Base-by-base conservation (phyloP, 257 asterid genomes). In the Orobanche coerulescens region DNA sequence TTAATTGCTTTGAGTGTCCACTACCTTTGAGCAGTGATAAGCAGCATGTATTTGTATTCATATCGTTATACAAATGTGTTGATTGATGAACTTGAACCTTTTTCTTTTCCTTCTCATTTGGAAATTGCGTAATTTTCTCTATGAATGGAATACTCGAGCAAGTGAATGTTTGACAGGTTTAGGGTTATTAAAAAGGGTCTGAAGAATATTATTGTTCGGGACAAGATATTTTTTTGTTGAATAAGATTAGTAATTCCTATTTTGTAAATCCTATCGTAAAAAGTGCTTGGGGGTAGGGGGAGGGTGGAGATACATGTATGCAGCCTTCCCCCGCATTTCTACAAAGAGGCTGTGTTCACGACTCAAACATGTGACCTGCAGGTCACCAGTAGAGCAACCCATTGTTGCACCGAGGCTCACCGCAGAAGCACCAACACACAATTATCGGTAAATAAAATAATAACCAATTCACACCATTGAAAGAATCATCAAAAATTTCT, bases 361-460 rank as follows among this genome's bases (percentile, higher is more conserved):
- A n/a, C n/a, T n/a, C n/a, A n/a, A n/a, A n/a, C n/a, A n/a, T n/a
- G n/a, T n/a, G n/a, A n/a, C n/a, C n/a, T n/a, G n/a, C n/a, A n/a
- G n/a, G n/a, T n/a, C n/a, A n/a, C n/a, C n/a, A n/a, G n/a, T n/a
- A n/a, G n/a, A n/a, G n/a, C n/a, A n/a, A n/a, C n/a, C n/a, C n/a
- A n/a, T n/a, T n/a, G n/a, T n/a, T n/a, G n/a, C 47, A 20, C 6
- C 31, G 47, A 10, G 57, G n/a, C n/a, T n/a, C n/a, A n/a, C n/a
- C n/a, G n/a, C n/a, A n/a, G n/a, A n/a, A n/a, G 63, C 46, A 59
- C 19, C 24, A 57, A 20, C 30, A 36, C 13, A n/a, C 10, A 66
- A 31, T 55, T 57, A 33, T 58, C 30, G 58, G 44, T 66, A 56
- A 44, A 56, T 8, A 44, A 54, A 23, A 54, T 16, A 23, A 24